phyloP scores from a whole-genome alignment of 148 eudicot species.

The Diospyros lotus region DNA sequence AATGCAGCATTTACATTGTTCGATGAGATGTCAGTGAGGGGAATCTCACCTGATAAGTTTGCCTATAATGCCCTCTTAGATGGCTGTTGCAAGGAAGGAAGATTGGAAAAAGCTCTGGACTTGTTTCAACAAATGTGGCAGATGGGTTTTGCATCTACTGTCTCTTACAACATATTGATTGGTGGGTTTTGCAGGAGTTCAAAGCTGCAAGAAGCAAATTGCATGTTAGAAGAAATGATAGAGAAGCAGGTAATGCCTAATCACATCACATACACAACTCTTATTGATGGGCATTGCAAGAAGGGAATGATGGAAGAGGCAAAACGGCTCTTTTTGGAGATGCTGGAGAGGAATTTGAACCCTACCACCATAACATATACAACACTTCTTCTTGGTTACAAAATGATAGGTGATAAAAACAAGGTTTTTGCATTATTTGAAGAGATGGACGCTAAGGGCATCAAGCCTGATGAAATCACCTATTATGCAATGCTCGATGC shows the following conservation, averaged over 20 bases:
- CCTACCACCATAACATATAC: constrained; percentile 61
- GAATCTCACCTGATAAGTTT: constrained; percentile 55
- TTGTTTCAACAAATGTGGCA: constrained; percentile 55
- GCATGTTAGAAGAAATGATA: constrained; percentile 47
- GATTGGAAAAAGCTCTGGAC: constrained; percentile 51
- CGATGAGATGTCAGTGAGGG: constrained; percentile 56
- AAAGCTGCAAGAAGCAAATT: constrained; percentile 47
- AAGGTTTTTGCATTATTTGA: constrained; percentile 64
- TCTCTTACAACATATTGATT: constrained; percentile 63
- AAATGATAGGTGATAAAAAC: constrained; percentile 34
- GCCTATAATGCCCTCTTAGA: constrained; percentile 60
- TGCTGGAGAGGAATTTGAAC: constrained; percentile 53
- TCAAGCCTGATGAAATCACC: constrained; percentile 58
- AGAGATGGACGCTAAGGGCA: constrained; percentile 56
- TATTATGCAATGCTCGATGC: constrained; percentile 47
- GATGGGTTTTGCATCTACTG: constrained; percentile 54
- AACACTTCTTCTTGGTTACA: constrained; percentile 60
- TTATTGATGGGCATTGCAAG: constrained; percentile 65
- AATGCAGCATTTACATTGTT: constrained; percentile 56
- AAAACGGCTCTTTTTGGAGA: constrained; percentile 50
- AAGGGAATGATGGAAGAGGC: constrained; percentile 63
- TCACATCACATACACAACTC: constrained; percentile 62
- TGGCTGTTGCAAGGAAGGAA: constrained; percentile 65
- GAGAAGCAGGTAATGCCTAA: constrained; percentile 38
- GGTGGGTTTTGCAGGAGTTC: constrained; percentile 65